Evolutionary conservation across 1,284 basidiomycete genomes (phyloP), one percentile per base, ranked within the genome.

Genomic region (Microbotryum lychnidis-dioicae): DNA sequence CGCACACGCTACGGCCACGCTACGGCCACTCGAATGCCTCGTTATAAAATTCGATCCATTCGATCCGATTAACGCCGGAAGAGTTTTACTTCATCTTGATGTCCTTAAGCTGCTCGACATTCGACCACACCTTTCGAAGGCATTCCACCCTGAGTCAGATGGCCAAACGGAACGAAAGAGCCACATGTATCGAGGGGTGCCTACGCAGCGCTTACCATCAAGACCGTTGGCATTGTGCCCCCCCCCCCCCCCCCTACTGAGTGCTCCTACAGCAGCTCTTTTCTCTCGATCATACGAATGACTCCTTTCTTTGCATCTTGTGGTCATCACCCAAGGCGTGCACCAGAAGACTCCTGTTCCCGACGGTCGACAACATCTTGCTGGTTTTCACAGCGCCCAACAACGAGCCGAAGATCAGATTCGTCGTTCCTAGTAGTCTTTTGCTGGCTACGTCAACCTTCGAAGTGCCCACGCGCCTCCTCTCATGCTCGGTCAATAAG

Each of bases 101-200:
- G 1, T 23, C 23, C 2, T 23, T 2, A 45, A 60, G 10, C 50
- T 58, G 6, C 45, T 72, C 1, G 51, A 61, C 8, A 65, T 68
- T 4, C 46, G 69, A 14, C 66, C 71, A 51, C 37, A 62, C 2
- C 61, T 76, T 4, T 73, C 75, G 6, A 74, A 74, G 0, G 57
- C 73, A 0, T 68, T 69, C 53, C 75, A 76, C 47, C 62, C 62
- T 16, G 47, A 64, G 46, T 31, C 62, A 10, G 58, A 60, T 44
- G 57, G 14, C 16, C 50, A 51, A 7, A 51, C 7, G 25, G 50
- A 51, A 51, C 23, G 25, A 51, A 64, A 74, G 25, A 51, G 63
- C 74, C 23, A 81, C 80, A 63, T 77, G 67, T 0, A 62, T 82
- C 4, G 77, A 81, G 50, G 77, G 79, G 58, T 68, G 61, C 44